A percentile compares a stretch with the other conserved stretches of the same genome.
Conservation (phyloP, 805 yeast species). For the Metschnikowia henanensis region DNA sequence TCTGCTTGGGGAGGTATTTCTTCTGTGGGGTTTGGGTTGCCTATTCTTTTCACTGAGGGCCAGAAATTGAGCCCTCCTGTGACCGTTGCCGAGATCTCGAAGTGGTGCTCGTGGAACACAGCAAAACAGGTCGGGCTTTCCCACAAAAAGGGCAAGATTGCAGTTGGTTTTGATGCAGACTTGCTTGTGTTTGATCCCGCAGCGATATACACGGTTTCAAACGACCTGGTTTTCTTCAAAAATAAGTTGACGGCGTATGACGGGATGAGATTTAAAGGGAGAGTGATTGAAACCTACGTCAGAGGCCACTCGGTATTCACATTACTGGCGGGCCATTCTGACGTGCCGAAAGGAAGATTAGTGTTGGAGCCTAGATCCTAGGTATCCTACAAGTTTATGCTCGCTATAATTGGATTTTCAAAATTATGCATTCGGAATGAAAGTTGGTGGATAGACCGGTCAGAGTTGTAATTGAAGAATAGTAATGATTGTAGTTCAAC, state of each 20-base stretch:
- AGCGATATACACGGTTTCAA: conserved; percentile 47
- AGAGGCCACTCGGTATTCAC: conserved; percentile 74
- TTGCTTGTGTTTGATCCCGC: conserved; percentile 77
- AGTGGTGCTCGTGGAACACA: conserved; percentile 83
- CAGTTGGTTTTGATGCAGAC: conserved; percentile 84
- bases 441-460: too few species aligned
- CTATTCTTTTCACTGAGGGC: conserved; percentile 78
- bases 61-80: conserved; percentile 50
- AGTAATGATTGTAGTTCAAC: too few species aligned
- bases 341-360: conserved; percentile 56
- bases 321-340: conserved; percentile 53
- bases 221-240: conserved; percentile 65
- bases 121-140: conserved; percentile 81
- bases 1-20: conserved; percentile 97
- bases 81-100: conserved; percentile 58
- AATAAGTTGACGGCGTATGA: conserved; percentile 89
- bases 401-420: too few species aligned
- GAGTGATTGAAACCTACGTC: conserved; percentile 75
- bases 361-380: conserved; percentile 57
- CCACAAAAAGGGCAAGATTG: conserved; percentile 70
- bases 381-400: too few species aligned
- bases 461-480: too few species aligned
- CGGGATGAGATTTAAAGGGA: conserved; percentile 67
- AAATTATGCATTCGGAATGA: too few species aligned
- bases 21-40: conserved; percentile 88